phyloP scores from a whole-genome alignment of 805 yeast genomes.

The Ogataea wickerhamii region DNA sequence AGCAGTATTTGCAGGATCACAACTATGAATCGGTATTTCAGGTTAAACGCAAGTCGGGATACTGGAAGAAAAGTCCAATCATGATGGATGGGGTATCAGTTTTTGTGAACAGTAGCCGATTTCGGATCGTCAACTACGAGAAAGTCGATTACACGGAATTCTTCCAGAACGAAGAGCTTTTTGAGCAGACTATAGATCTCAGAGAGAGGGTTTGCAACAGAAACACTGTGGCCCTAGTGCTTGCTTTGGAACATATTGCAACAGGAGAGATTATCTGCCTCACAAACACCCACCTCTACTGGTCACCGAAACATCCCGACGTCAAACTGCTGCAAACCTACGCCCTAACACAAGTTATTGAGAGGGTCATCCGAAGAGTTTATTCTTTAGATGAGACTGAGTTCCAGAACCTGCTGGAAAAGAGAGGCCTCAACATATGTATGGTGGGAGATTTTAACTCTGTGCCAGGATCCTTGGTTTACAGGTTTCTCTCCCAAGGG shows the following conservation, averaged over 20 bases:
- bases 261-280: conserved; percentile 41
- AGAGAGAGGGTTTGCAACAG: conserved; percentile 37
- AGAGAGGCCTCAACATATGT: conserved; percentile 34
- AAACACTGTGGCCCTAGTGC: conserved; percentile 57
- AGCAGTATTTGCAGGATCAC: conserved; percentile 13
- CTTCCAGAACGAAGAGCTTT: conserved; percentile 23
- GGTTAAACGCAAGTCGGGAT: conserved; percentile 47
- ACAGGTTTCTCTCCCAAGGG: conserved; percentile 38
- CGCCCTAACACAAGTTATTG: conserved; percentile 36
- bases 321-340: conserved; percentile 53
- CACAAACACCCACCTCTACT: conserved; percentile 59
- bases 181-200: conserved; percentile 35
- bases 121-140: conserved; percentile 37
- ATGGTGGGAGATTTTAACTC: conserved; percentile 61
- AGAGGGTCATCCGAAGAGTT: conserved; percentile 26
- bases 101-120: conserved; percentile 46
- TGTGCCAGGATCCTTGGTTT: conserved; percentile 45
- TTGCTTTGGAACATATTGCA: conserved; percentile 42
- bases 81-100: conserved; percentile 61
- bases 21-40: conserved; percentile 48
- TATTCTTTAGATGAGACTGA: conserved; percentile 11
- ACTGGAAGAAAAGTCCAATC: conserved; percentile 46
- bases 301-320: conserved; percentile 51
- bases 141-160: conserved; percentile 33
- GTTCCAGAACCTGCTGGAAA: conserved; percentile 15